Base-by-base conservation (phyloP, 2,329 filamentous ascomycete genomes). In the Aureobasidium sp. region DNA sequence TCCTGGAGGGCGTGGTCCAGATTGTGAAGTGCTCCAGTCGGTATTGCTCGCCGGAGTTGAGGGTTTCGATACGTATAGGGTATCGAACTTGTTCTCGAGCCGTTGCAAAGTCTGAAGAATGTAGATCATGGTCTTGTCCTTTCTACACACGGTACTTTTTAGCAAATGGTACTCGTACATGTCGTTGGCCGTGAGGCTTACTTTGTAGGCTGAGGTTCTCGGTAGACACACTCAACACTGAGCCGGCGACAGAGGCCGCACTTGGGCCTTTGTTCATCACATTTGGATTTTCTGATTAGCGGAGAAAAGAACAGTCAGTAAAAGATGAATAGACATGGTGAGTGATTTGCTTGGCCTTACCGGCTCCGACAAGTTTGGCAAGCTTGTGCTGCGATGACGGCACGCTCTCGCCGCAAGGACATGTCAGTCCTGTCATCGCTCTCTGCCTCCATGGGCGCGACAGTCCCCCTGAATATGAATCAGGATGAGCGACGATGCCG, bases 161-260 rank as follows among this genome's bases (percentile, higher is more conserved):
- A 52, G 27, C 15, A 14, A 42, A 4, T 47, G 3, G 5, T 12
- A 17, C 2, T 33, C 31, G 31, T 12, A 4, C 17, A 22, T 1
- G 24, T 14, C 1, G 8, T 27, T 14, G 22, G 3, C 9, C 17
- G 14, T 8, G 11, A 22, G 42, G 77, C 81, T 74, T 78, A 85
- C 83, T 86, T 86, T 59, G 84, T 86, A 39, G 83, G 82, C 66
- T 81, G 79, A 29, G 82, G 81, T 66, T 85, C 82, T 66, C 82
- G 76, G 69, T 87, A 87, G 64, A 77, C 76, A 70, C 85, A 87
- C 42, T 82, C 79, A 64, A 84, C 76, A 67, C 81, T 78, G 67
- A 84, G 79, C 64, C 80, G 78, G 63, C 79, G 75, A 70, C 84
- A 87, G 17, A 82, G 80, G 61, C 81, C 76, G 69, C 85, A 87